These are phyloP conservation scores for Wickerhamomyces canadensis DNA, from an alignment of 805 yeast genomes.

Conservation along the genomic window DNA sequence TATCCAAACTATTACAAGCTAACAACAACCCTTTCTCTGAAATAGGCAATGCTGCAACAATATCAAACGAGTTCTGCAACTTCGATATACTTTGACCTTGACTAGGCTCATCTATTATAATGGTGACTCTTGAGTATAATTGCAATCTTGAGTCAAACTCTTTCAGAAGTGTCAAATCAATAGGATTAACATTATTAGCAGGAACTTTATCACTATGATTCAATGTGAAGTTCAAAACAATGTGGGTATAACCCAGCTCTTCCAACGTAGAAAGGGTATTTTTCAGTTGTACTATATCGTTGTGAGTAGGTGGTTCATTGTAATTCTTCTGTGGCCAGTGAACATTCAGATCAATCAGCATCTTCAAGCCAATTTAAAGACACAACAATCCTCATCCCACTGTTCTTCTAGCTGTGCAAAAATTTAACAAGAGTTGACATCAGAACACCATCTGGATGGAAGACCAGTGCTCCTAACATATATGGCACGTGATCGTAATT, in stretches of 20 bases:
- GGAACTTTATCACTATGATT: slow-evolving; percentile 50
- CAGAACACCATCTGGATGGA: too few species aligned
- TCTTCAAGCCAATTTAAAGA: too few species aligned
- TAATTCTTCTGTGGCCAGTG: slow-evolving; percentile 63
- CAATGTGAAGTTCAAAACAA: slow-evolving; percentile 67
- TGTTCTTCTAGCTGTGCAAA: too few species aligned
- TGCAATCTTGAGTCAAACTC: slow-evolving; percentile 31
- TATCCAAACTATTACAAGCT: slow-evolving; percentile 69
- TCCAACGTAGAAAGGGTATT: slow-evolving; percentile 48
- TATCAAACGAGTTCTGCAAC: slow-evolving; percentile 53
- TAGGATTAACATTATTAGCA: slow-evolving; percentile 37
- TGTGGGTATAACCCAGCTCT: slow-evolving; percentile 63
- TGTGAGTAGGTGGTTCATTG: slow-evolving; percentile 32
- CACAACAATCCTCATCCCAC: too few species aligned
- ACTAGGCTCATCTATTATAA: slow-evolving; percentile 71
- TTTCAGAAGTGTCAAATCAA: slow-evolving; percentile 25
- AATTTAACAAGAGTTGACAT: too few species aligned
- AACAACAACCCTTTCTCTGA: slow-evolving; percentile 75
- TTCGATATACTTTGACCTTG: slow-evolving; percentile 55
- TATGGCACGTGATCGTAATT: too few species aligned
- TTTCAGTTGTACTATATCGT: slow-evolving; percentile 40
- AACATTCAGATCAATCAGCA: slow-evolving; percentile 65
- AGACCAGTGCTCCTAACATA: too few species aligned
- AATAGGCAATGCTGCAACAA: slow-evolving; percentile 75
- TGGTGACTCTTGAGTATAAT: slow-evolving; percentile 66